Evolutionary conservation across 129 eudicot species (phyloP).

Genomic region (Flaveria robusta): DNA sequence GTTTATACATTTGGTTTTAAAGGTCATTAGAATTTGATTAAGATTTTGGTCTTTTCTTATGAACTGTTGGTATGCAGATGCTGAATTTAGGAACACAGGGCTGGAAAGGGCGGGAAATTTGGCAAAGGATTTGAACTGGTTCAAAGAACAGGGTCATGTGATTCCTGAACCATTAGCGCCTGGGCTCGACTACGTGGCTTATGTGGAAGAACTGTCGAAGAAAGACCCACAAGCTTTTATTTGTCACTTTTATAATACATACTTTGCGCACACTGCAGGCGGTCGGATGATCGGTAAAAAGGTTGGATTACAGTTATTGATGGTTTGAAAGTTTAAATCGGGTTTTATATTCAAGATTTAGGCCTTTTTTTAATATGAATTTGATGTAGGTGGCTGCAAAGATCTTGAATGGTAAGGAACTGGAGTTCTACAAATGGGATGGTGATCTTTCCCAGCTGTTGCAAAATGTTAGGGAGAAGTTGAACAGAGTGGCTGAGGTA

Average conservation of each 20-base stretch:
- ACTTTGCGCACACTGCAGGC: slow-evolving; percentile 95
- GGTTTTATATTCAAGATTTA: background rate
- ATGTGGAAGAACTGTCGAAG: slow-evolving; percentile 69
- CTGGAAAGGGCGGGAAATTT: slow-evolving; percentile 74
- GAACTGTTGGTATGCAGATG: background rate
- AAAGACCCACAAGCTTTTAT: slow-evolving; percentile 91
- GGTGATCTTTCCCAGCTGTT: slow-evolving; percentile 74
- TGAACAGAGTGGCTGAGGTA: slow-evolving; percentile 89
- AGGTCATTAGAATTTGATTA: background rate
- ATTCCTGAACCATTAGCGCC: slow-evolving; percentile 87
- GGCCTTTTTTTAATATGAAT: background rate
- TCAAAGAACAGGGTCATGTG: slow-evolving; percentile 74
- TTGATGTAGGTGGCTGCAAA: slow-evolving; percentile 66
- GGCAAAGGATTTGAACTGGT: slow-evolving; percentile 85
- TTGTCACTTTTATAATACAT: slow-evolving; percentile 89
- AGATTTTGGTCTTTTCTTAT: background rate
- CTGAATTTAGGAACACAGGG: slow-evolving; percentile 61
- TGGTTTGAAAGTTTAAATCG: background rate
- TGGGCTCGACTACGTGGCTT: slow-evolving; percentile 58
- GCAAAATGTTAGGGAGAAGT: slow-evolving; percentile 83
- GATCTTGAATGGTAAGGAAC: slow-evolving; percentile 67
- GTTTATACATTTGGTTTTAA: background rate
- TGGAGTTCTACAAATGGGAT: slow-evolving; percentile 96
- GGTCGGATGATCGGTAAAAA: slow-evolving; percentile 95
- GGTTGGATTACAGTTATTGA: slow-evolving; percentile 40